Conservation (phyloP, 345 rosid species). For the Eucalyptus curtisii region DNA sequence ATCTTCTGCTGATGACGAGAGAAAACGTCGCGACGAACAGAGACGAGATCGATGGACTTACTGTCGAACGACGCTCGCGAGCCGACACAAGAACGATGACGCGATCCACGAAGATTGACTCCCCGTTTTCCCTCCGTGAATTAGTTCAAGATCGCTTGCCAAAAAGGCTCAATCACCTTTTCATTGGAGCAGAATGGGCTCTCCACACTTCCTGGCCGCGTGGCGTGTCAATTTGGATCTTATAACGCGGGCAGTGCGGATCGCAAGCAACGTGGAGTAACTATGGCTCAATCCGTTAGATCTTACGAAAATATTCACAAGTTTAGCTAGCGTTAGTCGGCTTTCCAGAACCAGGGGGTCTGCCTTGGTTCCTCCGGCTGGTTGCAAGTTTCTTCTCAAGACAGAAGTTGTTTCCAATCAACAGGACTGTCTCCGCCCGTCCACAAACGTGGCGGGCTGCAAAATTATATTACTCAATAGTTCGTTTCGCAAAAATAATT, state of each 20-base stretch:
- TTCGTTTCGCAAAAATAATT: too few species aligned
- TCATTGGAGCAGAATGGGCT: background rate
- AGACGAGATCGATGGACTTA: background rate
- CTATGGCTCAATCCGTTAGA: background rate
- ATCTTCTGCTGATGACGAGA: background rate
- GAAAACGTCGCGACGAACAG: fast-evolving
- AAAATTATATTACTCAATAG: too few species aligned
- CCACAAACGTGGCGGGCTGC: background rate
- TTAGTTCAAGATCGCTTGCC: background rate
- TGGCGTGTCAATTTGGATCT: background rate
- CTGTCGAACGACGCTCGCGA: background rate
- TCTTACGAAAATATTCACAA: background rate
- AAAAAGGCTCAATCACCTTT: background rate
- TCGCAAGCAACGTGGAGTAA: background rate
- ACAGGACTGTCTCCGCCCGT: background rate
- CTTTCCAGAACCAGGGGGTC: background rate
- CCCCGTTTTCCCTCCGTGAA: background rate
- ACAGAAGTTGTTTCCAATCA: background rate
- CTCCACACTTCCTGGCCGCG: background rate
- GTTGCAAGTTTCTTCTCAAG: background rate
- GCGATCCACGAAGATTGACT: background rate
- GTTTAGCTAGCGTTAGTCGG: background rate
- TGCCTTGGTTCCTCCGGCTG: background rate
- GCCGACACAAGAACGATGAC: background rate
- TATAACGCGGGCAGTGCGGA: background rate